Base-by-base conservation (phyloP, 1,284 basidiomycete genomes). In the Trametes hirsuta region DNA sequence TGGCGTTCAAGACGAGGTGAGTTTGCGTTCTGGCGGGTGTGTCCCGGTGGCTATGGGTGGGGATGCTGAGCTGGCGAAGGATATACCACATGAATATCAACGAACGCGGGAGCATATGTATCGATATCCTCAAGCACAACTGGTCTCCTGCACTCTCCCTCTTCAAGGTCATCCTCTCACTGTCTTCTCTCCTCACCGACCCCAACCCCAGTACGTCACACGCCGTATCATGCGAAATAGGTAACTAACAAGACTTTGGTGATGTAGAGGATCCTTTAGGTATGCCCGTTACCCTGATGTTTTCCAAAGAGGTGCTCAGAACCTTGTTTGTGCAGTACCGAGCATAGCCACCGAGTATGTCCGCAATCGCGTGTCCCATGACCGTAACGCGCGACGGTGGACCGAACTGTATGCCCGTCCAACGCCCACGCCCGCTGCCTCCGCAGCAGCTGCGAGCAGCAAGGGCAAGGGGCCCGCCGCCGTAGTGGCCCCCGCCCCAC, bases 11-110 rank as follows among this genome's bases (percentile, higher is more conserved):
- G 58, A 96, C 94, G 1, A 78, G 87, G 88, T 87, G 68, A 61
- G 83, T 36, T 1, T 5, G 11, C 55, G 10, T 15, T n/a, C 6
- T 40, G 18, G 41, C 21, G 25, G 46, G 48, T n/a, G 11, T 25
- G 3, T 1, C n/a, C 11, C 39, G n/a, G 4, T n/a, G 18, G 36
- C 6, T 53, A 24, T n/a, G 30, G 36, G 53, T 45, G 30, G 30
- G 30, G 18, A 45, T 12, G 6, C 34, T 45, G 6, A 21, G 22
- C 45, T 4, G 30, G 30, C 8, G 8, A 30, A 93, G 91, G 70
- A 93, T 95, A 72, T 95, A 95, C 71, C 94, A 96, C 70, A 95
- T 95, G 90, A 96, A 96, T 71, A 92, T 96, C 58, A 89, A 89
- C 56, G 87, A 90, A 53, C 82, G 83, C 51, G 88, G 88, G 46